These are phyloP conservation scores for Fusarium oxysporum DNA, from an alignment of 2,329 filamentous ascomycete species.

Conservation along the genomic window DNA sequence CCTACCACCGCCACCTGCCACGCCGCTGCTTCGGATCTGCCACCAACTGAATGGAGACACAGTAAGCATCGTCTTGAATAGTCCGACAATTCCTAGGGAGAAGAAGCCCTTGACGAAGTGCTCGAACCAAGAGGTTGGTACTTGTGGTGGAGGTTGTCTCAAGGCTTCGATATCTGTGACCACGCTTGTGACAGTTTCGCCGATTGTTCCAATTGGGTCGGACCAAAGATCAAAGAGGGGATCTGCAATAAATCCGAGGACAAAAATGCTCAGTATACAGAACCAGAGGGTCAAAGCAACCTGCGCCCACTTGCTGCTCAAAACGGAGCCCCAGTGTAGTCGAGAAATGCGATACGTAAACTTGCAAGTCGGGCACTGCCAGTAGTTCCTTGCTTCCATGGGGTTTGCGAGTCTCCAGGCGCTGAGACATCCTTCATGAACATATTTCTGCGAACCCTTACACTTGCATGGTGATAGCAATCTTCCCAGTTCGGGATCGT, in stretches of 20 bases:
- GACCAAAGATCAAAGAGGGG: slow-evolving; percentile 91
- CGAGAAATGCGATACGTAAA: slow-evolving; percentile 85
- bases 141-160: slow-evolving; percentile 56
- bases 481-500: slow-evolving; percentile 78
- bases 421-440: slow-evolving; percentile 90
- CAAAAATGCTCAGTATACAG: slow-evolving; percentile 78
- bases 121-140: slow-evolving; percentile 74
- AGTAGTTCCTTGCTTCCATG: slow-evolving; percentile 75
- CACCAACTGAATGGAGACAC: slow-evolving; percentile 82
- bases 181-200: slow-evolving; percentile 61
- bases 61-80: slow-evolving; percentile 81
- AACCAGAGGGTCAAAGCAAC: slow-evolving; percentile 77
- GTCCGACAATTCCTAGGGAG: slow-evolving; percentile 87
- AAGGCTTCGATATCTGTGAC: slow-evolving; percentile 55
- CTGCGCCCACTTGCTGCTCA: slow-evolving; percentile 75
- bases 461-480: slow-evolving; percentile 92
- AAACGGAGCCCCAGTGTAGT: slow-evolving; percentile 77
- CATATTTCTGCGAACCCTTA: slow-evolving; percentile 92
- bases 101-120: slow-evolving; percentile 92
- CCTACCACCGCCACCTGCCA: slow-evolving; percentile 63
- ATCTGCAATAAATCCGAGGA: slow-evolving; percentile 91
- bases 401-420: slow-evolving; percentile 84
- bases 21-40: slow-evolving; percentile 73
- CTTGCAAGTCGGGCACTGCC: slow-evolving; percentile 87
- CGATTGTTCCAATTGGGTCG: slow-evolving; percentile 76